Conservation (phyloP, 345 rosid genomes). For the Nasturtium officinale region DNA sequence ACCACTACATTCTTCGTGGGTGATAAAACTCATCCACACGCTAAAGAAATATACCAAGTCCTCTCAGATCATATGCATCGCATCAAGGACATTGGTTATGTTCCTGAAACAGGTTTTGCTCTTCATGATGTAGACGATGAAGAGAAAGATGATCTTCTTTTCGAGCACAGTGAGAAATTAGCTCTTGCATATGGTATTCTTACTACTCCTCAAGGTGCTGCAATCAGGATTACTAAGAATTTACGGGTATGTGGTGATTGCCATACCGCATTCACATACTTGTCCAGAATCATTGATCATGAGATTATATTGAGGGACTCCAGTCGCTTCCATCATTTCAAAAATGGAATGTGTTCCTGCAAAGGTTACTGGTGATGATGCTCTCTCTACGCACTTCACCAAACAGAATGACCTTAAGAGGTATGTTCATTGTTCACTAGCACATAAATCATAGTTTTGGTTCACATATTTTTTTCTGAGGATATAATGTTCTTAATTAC, state of each 20-base stretch:
- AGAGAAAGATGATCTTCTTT: conserved; percentile 77
- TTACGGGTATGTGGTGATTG: too few relatives aligned
- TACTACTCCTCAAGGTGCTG: conserved; percentile 57
- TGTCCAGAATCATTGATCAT: conserved; percentile 63
- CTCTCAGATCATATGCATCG: conserved; percentile 61
- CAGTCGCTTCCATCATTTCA: conserved; percentile 92
- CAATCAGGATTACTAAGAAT: conserved; percentile 77
- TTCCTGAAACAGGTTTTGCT: conserved; percentile 75
- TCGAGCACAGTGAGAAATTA: conserved; percentile 82
- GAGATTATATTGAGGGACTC: conserved; percentile 86
- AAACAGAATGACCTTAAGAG: background rate
- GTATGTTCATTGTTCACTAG: background rate
- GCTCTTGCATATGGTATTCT: conserved; percentile 81
- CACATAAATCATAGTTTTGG: background rate
- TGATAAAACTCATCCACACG: conserved; percentile 64
- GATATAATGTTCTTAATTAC: background rate
- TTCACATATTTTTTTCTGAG: background rate
- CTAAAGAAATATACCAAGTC: conserved; percentile 55
- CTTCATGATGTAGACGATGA: conserved; percentile 93
- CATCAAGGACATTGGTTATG: conserved; percentile 76
- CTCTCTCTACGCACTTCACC: background rate
- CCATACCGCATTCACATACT: conserved; percentile 70
- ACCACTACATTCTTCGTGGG: conserved; percentile 74
- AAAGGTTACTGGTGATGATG: conserved; percentile 71
- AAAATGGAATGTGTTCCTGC: conserved; percentile 78